These are phyloP conservation scores for Multifurca ochricompacta DNA, from an alignment of 768 basidiomycete genomes.

Conservation along the genomic window DNA sequence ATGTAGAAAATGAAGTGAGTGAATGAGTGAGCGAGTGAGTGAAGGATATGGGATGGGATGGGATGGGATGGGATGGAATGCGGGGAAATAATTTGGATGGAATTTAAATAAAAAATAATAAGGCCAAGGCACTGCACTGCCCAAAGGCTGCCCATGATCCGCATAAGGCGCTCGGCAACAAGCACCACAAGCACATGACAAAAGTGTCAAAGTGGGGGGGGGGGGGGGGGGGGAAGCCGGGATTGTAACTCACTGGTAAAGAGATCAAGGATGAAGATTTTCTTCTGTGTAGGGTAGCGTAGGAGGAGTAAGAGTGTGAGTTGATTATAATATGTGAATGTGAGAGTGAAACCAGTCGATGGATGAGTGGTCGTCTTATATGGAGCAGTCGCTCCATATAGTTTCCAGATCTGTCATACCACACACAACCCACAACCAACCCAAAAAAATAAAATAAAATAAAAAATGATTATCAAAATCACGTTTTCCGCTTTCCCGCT, in stretches of 20 bases:
- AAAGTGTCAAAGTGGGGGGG: too few species aligned
- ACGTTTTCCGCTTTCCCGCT: neutral
- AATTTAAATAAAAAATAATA: neutral
- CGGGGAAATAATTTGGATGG: conserved; percentile 7
- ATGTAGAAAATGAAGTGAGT: too few species aligned
- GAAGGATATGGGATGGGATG: neutral
- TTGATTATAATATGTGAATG: too few species aligned
- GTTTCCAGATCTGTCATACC: conserved; percentile 17
- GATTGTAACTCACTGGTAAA: conserved; percentile 5
- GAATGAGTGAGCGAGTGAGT: too few species aligned
- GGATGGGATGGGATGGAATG: too few species aligned
- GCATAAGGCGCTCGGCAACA: neutral
- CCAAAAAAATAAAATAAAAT: neutral
- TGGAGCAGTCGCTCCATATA: conserved; percentile 11
- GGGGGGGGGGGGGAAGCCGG: too few species aligned
- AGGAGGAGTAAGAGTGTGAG: too few species aligned
- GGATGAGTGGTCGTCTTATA: conserved; percentile 5
- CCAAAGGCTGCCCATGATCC: too few species aligned
- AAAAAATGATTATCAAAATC: neutral
- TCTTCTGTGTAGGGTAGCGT: neutral
- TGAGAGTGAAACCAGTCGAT: neutral
- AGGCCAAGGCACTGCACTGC: too few species aligned
- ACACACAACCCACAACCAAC: too few species aligned
- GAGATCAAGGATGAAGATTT: neutral
- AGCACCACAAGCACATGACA: conserved; percentile 1